A percentile compares a stretch with the other conserved stretches of the same genome.
These are phyloP conservation scores for Suillus lakei DNA, from an alignment of 768 basidiomycete genomes.

Conservation along the genomic window DNA sequence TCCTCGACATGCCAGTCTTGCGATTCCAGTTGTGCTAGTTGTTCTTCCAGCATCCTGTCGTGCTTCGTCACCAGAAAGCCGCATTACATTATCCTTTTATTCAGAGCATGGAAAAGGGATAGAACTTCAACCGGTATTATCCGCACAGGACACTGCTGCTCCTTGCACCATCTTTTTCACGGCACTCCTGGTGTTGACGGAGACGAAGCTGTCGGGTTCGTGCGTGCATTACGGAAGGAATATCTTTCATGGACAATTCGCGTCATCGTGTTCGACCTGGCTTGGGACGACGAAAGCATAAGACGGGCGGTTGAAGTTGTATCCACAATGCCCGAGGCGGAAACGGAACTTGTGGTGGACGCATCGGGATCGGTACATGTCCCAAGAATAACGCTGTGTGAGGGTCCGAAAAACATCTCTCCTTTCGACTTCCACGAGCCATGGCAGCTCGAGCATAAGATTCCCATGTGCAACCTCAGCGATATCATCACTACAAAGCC, in stretches of 20 bases:
- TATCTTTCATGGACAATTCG: constrained; percentile 36
- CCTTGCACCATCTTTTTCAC: constrained; percentile 32
- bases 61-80: no score
- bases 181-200: constrained; percentile 35
- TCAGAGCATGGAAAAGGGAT: neutral
- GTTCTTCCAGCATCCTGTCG: no score
- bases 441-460: neutral
- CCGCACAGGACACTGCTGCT: constrained; percentile 9
- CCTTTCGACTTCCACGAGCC: constrained; percentile 1
- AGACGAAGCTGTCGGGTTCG: constrained; percentile 35
- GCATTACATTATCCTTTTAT: no score
- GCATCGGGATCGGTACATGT: constrained; percentile 5
- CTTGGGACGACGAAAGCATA: neutral
- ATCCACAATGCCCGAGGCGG: neutral
- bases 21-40: constrained; percentile 79
- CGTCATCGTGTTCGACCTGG: constrained; percentile 32
- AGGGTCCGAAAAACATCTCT: neutral
- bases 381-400: neutral
- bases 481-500: neutral
- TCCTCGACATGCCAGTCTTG: constrained; percentile 71
- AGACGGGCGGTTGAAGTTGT: neutral
- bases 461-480: neutral
- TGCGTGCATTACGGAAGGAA: constrained; percentile 35
- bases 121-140: neutral
- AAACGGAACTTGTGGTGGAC: constrained; percentile 6